Evolutionary conservation across 257 asterid genomes (phyloP).

Genomic region (Forsythia viridissima): DNA sequence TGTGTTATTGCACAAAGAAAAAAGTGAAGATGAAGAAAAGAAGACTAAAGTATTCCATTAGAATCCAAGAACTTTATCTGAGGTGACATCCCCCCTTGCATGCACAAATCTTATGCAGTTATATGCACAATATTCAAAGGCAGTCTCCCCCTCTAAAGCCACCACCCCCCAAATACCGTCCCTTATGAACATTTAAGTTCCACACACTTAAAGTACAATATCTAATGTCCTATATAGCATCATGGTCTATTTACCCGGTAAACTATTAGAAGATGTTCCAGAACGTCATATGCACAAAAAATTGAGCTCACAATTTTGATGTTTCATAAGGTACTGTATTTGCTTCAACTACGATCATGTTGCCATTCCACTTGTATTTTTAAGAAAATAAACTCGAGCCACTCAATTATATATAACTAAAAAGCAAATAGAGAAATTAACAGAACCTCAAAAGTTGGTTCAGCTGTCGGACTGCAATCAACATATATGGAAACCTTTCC

Average conservation of each 20-base stretch:
- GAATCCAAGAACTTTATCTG: not conserved
- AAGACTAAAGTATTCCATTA: not conserved
- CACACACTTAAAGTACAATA: not conserved
- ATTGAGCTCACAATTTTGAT: not conserved
- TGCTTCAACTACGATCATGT: not conserved
- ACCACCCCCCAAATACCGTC: not conserved
- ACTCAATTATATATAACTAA: not conserved
- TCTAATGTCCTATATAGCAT: not conserved
- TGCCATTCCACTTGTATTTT: not conserved
- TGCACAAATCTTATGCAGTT: not conserved
- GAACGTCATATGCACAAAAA: not conserved
- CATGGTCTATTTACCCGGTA: not conserved
- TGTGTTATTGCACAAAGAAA: not conserved
- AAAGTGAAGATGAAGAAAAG: not conserved
- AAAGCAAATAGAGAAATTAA: slow-evolving; percentile 16
- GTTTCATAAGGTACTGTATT: not conserved
- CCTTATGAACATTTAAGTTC: not conserved
- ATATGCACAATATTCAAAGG: not conserved
- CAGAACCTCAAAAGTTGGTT: slow-evolving; percentile 84
- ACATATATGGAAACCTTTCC: slow-evolving; percentile 77
- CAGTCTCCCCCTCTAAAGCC: not conserved
- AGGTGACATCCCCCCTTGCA: not conserved
- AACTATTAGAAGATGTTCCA: not conserved
- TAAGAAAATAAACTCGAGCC: slow-evolving; percentile 6
- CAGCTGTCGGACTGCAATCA: slow-evolving; percentile 95